Conservation (phyloP, 179 eudicot genomes). For the Carnegiea gigantea region DNA sequence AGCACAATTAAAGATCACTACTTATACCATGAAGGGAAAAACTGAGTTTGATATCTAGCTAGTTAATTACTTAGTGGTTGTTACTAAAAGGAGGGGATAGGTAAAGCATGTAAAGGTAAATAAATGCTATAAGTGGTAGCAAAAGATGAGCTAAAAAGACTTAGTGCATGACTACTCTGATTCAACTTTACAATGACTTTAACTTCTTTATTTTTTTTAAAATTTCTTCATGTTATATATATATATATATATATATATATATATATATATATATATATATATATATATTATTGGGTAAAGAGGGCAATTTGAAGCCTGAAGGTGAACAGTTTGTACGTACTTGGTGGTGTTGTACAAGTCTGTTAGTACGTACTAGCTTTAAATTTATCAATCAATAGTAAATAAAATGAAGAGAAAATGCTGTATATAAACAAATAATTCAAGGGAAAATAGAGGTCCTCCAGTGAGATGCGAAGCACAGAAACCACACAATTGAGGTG, state of each 20-base stretch:
- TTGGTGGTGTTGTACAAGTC: background rate
- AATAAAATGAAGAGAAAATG: background rate
- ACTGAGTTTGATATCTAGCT: background rate
- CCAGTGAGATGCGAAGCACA: background rate
- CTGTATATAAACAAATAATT: too few species aligned
- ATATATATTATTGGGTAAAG: background rate
- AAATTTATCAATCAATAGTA: background rate
- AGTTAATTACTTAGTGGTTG: background rate
- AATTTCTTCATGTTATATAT: background rate
- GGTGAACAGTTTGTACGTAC: slow-evolving; percentile 1
- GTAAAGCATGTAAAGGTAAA: slow-evolving; percentile 13
- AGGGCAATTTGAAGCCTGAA: background rate
- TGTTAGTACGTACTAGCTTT: background rate
- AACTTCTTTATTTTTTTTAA: too few species aligned
- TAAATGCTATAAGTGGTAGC: slow-evolving; percentile 5
- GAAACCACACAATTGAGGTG: background rate
- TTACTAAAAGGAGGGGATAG: background rate
- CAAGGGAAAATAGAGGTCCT: background rate
- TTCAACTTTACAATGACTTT: background rate
- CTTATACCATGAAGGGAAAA: background rate
- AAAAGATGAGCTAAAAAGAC: background rate
- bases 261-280: background rate
- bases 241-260: background rate
- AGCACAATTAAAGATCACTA: too few species aligned
- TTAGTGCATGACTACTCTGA: slow-evolving; percentile 3